These are phyloP conservation scores for Smallanthus sonchifolius DNA, from an alignment of 129 eudicot genomes.

Conservation along the genomic window DNA sequence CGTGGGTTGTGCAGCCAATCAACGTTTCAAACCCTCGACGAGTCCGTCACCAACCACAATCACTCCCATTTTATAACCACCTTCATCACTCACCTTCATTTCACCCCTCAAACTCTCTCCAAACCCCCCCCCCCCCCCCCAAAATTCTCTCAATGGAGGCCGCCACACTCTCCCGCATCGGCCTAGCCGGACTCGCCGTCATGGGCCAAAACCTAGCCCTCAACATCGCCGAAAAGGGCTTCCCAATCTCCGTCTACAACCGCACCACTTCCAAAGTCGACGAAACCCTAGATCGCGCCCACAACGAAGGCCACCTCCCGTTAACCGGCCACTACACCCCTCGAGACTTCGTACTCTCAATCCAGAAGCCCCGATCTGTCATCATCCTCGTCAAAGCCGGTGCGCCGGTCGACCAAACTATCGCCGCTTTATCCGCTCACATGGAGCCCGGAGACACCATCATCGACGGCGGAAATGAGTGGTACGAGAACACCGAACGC, in stretches of 20 bases:
- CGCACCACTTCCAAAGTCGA: conserved; percentile 76
- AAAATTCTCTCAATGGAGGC: conserved; percentile 33
- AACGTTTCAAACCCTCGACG: conserved; percentile 77
- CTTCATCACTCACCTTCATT: not conserved
- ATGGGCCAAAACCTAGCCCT: conserved; percentile 96
- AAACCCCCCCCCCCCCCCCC: not conserved
- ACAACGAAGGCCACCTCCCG: conserved; percentile 66
- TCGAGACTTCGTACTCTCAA: conserved; percentile 69
- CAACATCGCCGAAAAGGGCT: conserved; percentile 86
- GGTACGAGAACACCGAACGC: conserved; percentile 89
- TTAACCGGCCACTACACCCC: conserved; percentile 70
- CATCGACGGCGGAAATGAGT: conserved; percentile 92
- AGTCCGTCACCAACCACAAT: conserved; percentile 56
- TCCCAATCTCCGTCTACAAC: conserved; percentile 90
- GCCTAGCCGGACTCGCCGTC: conserved; percentile 91
- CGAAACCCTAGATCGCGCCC: conserved; percentile 81
- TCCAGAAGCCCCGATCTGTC: conserved; percentile 74
- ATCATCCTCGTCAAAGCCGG: conserved; percentile 94
- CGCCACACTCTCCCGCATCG: conserved; percentile 64
- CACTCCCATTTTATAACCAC: not conserved
- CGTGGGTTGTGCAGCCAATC: conserved; percentile 38
- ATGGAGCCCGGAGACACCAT: conserved; percentile 96
- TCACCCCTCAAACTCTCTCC: not conserved
- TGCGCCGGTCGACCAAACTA: conserved; percentile 87
- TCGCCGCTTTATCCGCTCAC: conserved; percentile 55